Base-by-base conservation (phyloP, 1,284 basidiomycete genomes). In the Cryptococcus deneoformans region DNA sequence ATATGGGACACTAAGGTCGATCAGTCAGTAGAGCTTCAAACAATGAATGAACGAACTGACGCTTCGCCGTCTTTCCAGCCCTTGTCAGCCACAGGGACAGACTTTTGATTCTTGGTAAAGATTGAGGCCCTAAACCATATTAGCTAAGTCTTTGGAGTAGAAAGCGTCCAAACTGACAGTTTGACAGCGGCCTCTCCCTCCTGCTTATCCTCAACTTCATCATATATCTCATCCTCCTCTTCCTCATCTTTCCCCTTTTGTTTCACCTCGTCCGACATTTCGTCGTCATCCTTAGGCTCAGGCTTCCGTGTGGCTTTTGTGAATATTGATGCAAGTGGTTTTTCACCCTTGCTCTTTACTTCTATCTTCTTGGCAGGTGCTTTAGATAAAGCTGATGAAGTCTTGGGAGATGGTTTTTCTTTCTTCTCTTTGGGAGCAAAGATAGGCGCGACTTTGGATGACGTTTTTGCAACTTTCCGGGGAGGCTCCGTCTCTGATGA, bases 31-130 rank as follows among this genome's bases (percentile, higher is more conserved):
- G 11, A 38, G 3, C 5, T n/a, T 14, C 20, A 34, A 10, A 7
- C 12, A 11, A 35, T 38, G 39, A 47, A 14, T 4, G 14, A 29
- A 14, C 34, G 39, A 12, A 82, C 89, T 67, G 70, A 94, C 92
- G 91, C 84, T 65, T 88, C 82, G 34, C 91, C 92, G 38, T 80
- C 80, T 79, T 92, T 89, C 94, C 94, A 98, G 2, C 87, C 88
- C 51, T 88, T 87, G 59, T 86, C 82, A 12, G 91, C 81, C 66
- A 92, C 89, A 1, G 91, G 87, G n/a, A 88, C 86, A 16, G 81
- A 73, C 53, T 82, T 85, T 62, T 83, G 53, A 39, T 72, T 68
- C 56, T 71, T 75, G 20, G 73, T 73, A 55, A 77, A 77, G 46
- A 76, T 76, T 1, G 76, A 85, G 12, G 88, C 90, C 65, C 91